A percentile compares a stretch with the other conserved stretches of the same genome.
phyloP scores from a whole-genome alignment of 257 asterid genomes.

The Perilla frutescens region DNA sequence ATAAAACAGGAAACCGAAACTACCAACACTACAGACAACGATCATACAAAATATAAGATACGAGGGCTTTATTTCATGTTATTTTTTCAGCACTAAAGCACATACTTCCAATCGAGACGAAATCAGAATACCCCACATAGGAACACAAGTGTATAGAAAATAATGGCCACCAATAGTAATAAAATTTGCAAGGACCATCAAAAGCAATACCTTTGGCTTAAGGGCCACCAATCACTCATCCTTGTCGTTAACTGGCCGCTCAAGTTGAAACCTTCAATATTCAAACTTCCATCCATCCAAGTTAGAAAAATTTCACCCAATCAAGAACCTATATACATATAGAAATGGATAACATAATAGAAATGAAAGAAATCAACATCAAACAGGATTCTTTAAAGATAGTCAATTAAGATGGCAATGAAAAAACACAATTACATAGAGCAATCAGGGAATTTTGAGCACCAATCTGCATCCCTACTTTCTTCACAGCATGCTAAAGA shows the following conservation, averaged over 20 bases:
- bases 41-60: conserved; percentile 12
- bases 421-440: conserved; percentile 40
- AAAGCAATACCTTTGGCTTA: conserved; percentile 29
- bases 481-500: conserved; percentile 39
- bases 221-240: conserved; percentile 32
- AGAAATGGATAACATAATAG: neutral
- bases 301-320: neutral
- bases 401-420: conserved; percentile 33
- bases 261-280: conserved; percentile 24
- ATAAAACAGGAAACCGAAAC: conserved; percentile 29
- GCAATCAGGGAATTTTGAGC: conserved; percentile 32
- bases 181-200: conserved; percentile 31
- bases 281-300: conserved; percentile 17
- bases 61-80: conserved; percentile 10
- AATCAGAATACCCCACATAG: conserved; percentile 38
- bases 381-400: conserved; percentile 14
- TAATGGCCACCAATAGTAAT: conserved; percentile 33
- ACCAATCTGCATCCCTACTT: conserved; percentile 35
- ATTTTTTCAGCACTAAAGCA: conserved; percentile 27
- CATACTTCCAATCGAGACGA: conserved; percentile 32
- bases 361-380: neutral
- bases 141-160: conserved; percentile 37
- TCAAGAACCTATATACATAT: neutral
- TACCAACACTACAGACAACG: conserved; percentile 33
- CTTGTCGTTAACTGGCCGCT: conserved; percentile 34